Conservation (phyloP, 2,329 filamentous ascomycete genomes). For the Aspergillus brasiliensis region DNA sequence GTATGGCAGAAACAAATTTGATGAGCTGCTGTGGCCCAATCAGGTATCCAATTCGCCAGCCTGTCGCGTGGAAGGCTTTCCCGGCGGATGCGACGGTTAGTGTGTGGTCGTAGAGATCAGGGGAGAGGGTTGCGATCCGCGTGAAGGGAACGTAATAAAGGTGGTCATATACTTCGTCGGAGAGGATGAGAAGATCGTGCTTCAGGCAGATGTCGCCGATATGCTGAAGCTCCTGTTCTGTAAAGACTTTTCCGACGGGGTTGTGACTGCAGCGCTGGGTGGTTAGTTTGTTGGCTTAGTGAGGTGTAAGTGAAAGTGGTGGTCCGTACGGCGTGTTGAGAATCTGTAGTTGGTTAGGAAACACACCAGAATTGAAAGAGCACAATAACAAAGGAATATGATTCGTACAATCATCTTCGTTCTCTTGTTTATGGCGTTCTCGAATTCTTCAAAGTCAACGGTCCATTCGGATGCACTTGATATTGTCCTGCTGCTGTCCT, state of each 20-base stretch:
- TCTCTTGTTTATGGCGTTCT: slow-evolving; percentile 76
- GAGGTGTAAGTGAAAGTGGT: no score
- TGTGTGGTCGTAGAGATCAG: slow-evolving; percentile 83
- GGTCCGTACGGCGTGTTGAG: slow-evolving; percentile 52
- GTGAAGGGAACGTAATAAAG: slow-evolving; percentile 96
- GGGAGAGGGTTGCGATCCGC: slow-evolving; percentile 84
- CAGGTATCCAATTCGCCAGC: slow-evolving; percentile 94
- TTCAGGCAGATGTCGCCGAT: slow-evolving; percentile 90
- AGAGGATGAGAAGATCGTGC: slow-evolving; percentile 90
- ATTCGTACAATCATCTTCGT: slow-evolving; percentile 88
- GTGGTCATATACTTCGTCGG: slow-evolving; percentile 90
- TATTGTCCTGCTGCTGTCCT: slow-evolving; percentile 74
- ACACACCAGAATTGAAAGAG: slow-evolving; percentile 10
- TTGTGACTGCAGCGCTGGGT: slow-evolving; percentile 63
- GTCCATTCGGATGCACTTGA: slow-evolving; percentile 87
- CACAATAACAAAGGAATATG: not conserved
- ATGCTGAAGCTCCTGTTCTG: slow-evolving; percentile 74
- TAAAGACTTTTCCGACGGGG: slow-evolving; percentile 94
- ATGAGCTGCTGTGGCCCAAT: slow-evolving; percentile 87
- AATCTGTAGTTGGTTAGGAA: slow-evolving; percentile 32
- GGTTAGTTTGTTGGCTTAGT: slow-evolving; percentile 12
- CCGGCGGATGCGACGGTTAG: slow-evolving; percentile 93
- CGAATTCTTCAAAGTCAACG: slow-evolving; percentile 79
- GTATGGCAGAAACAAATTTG: slow-evolving; percentile 88
- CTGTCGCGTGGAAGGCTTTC: slow-evolving; percentile 98